Conservation (phyloP, 352 stramenopile species). For the Phytopythium kandeliae region DNA sequence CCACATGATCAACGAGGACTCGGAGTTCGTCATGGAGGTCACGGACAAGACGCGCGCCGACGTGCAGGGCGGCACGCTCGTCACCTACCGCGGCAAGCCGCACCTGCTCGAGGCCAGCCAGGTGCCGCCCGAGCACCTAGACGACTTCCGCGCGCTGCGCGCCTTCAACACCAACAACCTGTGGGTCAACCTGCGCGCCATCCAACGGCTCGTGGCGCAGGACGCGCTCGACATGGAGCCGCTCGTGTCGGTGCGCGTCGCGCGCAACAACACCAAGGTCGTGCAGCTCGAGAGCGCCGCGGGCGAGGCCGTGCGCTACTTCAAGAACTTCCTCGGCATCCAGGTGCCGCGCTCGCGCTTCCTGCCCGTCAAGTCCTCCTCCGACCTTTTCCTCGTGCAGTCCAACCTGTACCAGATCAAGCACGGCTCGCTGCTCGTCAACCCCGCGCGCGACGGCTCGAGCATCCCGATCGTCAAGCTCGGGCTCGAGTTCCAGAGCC, state of each 20-base stretch:
- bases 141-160: conserved; percentile 92
- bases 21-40: conserved; percentile 99
- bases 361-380: conserved; percentile 98
- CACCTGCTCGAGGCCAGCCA: conserved; percentile 98
- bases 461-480: conserved; percentile 93
- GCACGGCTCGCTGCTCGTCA: conserved; percentile 89
- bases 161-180: conserved; percentile 99
- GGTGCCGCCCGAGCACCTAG: conserved; percentile 93
- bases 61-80: conserved; percentile 87
- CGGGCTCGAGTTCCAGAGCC: conserved; percentile 87
- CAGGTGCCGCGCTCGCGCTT: conserved; percentile 96
- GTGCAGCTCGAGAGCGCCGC: conserved; percentile 96
- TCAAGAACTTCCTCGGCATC: conserved; percentile 96
- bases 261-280: conserved; percentile 95
- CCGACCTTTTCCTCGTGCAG: conserved; percentile 95
- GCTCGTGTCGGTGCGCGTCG: conserved; percentile 90
- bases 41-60: conserved; percentile 92
- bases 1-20: conserved; percentile 97
- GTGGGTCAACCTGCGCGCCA: conserved; percentile 97
- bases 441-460: conserved; percentile 63
- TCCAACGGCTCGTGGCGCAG: conserved; percentile 95
- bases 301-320: conserved; percentile 98
- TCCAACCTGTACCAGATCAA: conserved; percentile 92
- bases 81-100: conserved; percentile 89
- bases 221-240: conserved; percentile 98